phyloP scores from a whole-genome alignment of 1,284 basidiomycete species.

The Cryptococcus wingfieldii region DNA sequence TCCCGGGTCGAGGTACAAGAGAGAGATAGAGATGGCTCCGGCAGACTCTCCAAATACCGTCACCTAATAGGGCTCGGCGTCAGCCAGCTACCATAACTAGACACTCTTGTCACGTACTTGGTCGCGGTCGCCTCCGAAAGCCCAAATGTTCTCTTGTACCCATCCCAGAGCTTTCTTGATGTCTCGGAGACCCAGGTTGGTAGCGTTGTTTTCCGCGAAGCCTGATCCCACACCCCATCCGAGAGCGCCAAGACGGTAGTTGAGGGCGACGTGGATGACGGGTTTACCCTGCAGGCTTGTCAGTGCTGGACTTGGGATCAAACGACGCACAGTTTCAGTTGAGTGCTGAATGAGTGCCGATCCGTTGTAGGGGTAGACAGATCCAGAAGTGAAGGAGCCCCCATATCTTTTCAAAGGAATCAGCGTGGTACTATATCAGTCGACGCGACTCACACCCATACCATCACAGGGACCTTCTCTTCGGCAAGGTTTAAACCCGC shows the following conservation, averaged over 20 bases:
- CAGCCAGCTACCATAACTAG: background rate
- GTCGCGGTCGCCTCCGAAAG: slow-evolving; percentile 52
- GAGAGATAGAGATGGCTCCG: slow-evolving; percentile 40
- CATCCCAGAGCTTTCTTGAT: slow-evolving; percentile 52
- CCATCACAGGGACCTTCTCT: slow-evolving; percentile 41
- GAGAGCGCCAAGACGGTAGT: slow-evolving; percentile 51
- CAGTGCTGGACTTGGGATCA: background rate
- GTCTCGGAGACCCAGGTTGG: slow-evolving; percentile 49
- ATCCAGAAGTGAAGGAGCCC: slow-evolving; percentile 35
- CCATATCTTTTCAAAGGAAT: slow-evolving; percentile 27
- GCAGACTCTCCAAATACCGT: slow-evolving; percentile 49
- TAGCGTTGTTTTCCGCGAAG: slow-evolving; percentile 33
- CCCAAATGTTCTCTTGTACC: slow-evolving; percentile 51
- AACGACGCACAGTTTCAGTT: slow-evolving; percentile 3
- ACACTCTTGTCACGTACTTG: slow-evolving; percentile 26
- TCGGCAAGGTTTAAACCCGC: slow-evolving; percentile 13
- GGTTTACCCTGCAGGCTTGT: slow-evolving; percentile 27
- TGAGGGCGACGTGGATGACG: slow-evolving; percentile 48
- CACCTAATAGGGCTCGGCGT: slow-evolving; percentile 16
- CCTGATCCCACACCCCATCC: slow-evolving; percentile 48
- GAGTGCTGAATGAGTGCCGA: slow-evolving; percentile 17
- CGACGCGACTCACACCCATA: slow-evolving; percentile 23
- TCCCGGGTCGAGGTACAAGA: slow-evolving; percentile 34
- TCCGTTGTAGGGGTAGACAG: slow-evolving; percentile 20
- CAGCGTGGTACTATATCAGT: background rate